Conservation (phyloP, 106 monocot genomes). For the Vanilla planifolia region DNA sequence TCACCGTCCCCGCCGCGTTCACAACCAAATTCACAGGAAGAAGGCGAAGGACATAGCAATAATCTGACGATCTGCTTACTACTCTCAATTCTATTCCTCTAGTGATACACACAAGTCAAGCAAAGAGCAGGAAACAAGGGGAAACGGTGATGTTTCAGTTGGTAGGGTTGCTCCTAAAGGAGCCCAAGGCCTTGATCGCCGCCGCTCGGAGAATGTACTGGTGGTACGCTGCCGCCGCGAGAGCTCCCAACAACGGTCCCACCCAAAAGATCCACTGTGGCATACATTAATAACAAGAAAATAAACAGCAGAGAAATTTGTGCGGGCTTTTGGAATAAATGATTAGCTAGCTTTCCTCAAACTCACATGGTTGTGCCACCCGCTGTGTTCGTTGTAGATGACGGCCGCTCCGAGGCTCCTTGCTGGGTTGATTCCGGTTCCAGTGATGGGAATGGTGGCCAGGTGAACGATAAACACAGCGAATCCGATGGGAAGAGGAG, state of each 20-base stretch:
- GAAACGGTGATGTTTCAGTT: not conserved
- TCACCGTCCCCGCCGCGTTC: too few relatives aligned
- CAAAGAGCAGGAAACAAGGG: not conserved
- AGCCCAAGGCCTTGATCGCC: constrained; percentile 8
- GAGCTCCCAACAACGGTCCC: constrained; percentile 2
- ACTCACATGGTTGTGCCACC: not conserved
- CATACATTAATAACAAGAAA: too few relatives aligned
- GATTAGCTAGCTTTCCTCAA: too few relatives aligned
- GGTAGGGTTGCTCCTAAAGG: constrained; percentile 5
- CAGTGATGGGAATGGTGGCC: constrained; percentile 5
- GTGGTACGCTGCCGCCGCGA: constrained; percentile 7
- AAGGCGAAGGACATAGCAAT: too few relatives aligned
- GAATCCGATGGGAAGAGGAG: not conserved
- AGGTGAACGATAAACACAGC: constrained; percentile 4
- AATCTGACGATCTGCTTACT: too few relatives aligned
- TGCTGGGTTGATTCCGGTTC: constrained; percentile 5
- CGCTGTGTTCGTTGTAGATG: not conserved
- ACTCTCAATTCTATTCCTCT: too few relatives aligned
- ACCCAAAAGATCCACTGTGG: constrained; percentile 2
- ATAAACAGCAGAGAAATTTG: too few relatives aligned
- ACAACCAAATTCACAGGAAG: too few relatives aligned
- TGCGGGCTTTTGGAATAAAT: too few relatives aligned
- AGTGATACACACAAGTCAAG: too few relatives aligned
- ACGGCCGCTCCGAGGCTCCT: constrained; percentile 2
- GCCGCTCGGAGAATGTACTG: constrained; percentile 7